These are phyloP conservation scores for Prunus davidiana DNA, from an alignment of 306 rosid species.

Conservation along the genomic window DNA sequence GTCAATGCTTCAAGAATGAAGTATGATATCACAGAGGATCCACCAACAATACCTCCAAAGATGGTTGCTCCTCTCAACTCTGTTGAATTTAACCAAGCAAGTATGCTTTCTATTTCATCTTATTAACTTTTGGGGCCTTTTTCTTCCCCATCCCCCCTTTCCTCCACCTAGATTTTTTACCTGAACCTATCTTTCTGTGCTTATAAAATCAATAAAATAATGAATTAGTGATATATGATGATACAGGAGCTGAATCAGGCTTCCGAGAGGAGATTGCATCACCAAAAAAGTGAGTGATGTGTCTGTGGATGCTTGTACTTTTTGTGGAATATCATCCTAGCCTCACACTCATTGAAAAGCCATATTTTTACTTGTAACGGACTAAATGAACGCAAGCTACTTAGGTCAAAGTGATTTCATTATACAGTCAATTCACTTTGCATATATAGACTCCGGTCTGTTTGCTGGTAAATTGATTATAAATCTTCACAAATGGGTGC, in stretches of 20 bases:
- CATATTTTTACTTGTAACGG: conserved; percentile 2
- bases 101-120: conserved; percentile 46
- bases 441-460: neutral
- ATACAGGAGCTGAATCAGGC: conserved; percentile 46
- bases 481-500: neutral
- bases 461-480: neutral
- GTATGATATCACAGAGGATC: conserved; percentile 27
- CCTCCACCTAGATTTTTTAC: neutral
- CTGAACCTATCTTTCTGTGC: neutral
- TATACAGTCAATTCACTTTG: conserved; percentile 4
- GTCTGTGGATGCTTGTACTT: conserved; percentile 4
- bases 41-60: conserved; percentile 34
- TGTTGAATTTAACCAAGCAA: conserved; percentile 45
- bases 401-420: conserved; percentile 17
- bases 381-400: conserved; percentile 11
- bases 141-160: neutral
- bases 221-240: conserved; percentile 29
- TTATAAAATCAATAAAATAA: conserved; percentile 20
- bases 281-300: conserved; percentile 54
- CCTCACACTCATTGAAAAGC: conserved; percentile 16
- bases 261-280: conserved; percentile 43
- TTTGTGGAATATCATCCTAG: conserved; percentile 15
- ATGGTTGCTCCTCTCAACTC: conserved; percentile 29
- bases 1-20: conserved; percentile 29
- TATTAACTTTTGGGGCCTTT: neutral